These are phyloP conservation scores for Tricharina praecox DNA, from an alignment of 495 filamentous ascomycete species.

Conservation along the genomic window DNA sequence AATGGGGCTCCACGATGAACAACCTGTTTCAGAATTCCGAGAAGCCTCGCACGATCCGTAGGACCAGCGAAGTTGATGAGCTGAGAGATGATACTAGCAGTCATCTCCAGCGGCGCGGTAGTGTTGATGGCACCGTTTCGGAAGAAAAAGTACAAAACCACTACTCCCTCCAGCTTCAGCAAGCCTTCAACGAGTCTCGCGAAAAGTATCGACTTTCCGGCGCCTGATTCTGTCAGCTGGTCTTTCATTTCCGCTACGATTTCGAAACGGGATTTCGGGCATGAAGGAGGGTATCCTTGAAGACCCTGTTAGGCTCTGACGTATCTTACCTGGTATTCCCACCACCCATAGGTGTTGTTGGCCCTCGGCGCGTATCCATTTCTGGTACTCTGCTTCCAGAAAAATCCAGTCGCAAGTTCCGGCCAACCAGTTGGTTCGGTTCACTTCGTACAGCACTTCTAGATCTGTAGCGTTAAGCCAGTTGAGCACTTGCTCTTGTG, in stretches of 20 bases:
- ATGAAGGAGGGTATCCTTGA: too few species aligned
- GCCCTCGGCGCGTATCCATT: background rate
- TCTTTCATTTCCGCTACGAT: too few species aligned
- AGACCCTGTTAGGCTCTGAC: background rate
- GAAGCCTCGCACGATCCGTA: background rate
- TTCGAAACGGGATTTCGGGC: too few species aligned
- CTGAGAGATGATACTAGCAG: slow-evolving; percentile 1
- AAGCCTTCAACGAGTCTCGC: background rate
- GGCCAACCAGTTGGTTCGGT: background rate
- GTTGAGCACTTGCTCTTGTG: background rate
- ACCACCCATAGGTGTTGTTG: background rate
- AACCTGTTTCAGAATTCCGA: background rate
- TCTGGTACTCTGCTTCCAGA: background rate
- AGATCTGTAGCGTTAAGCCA: slow-evolving; percentile 3
- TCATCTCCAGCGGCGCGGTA: background rate
- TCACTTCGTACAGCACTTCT: background rate
- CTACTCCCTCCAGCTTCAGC: background rate
- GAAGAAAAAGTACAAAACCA: slow-evolving; percentile 6
- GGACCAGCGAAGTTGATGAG: background rate
- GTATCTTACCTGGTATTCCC: slow-evolving; percentile 3
- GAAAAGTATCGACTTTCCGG: slow-evolving; percentile 8
- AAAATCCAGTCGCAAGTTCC: slow-evolving; percentile 8
- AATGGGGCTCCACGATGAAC: background rate
- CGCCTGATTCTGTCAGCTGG: background rate
- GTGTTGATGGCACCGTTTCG: slow-evolving; percentile 4